Base-by-base conservation (phyloP, 1,284 basidiomycete species). In the Lentinula novae-zelandiae region DNA sequence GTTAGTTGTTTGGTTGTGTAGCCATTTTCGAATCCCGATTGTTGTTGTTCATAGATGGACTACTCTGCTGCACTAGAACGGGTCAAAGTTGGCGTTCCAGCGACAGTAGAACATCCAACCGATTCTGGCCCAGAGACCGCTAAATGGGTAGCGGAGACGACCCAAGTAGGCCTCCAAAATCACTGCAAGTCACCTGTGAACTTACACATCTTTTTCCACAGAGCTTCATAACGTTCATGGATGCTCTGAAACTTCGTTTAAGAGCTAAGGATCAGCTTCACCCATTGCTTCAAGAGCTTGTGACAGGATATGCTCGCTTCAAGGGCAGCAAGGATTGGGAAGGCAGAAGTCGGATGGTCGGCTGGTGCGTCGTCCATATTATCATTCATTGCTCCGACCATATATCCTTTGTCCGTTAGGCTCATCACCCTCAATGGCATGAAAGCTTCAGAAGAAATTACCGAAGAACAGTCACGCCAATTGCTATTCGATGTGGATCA, bases 171-270 rank as follows among this genome's bases (percentile, higher is more conserved):
- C 73, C 27, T 60, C 17, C 27, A 7, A 20, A 6, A 31, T 31
- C 20, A 7, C 2, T 46, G 15, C 46, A 5, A 33, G 12, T 33
- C 8, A n/a, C 12, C 12, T 27, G n/a, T 55, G 40, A 17, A 39
- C 31, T 50, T 13, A 13, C 49, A 36, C 33, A 22, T 15, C 34
- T 10, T 27, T 27, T 27, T 31, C 33, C 50, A 50, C 67, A 96
- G 92, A 92, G 87, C 70, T 99, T 98, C 68, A 99, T 99, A 69
- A 98, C 96, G 0, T 96, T 99, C 67, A 98, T 98, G 93, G 96
- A 99, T 69, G 96, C 96, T 0, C 82, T 98, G 53, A 96, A 96
- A 72, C 81, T 98, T 62, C 89, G 92, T 46, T 78, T 98, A 70
- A 84, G 93, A 38, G 96, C 97, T 2, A 99, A 99, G 72, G 97